Conservation (phyloP, 345 rosid genomes). For the Brassica nigra region DNA sequence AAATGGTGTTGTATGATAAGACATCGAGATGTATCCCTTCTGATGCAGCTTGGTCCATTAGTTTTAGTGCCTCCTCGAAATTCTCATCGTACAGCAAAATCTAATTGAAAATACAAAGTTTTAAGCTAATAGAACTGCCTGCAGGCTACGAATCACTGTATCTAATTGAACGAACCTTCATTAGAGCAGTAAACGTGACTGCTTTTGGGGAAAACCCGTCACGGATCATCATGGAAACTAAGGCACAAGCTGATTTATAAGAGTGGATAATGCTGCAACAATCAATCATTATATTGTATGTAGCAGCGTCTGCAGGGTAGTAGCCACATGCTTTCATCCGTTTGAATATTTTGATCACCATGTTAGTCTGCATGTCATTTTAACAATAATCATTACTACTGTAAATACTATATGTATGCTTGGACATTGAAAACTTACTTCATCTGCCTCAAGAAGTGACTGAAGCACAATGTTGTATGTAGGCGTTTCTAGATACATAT, state of each 20-base stretch:
- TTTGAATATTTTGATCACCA: conserved; percentile 62
- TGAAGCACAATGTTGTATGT: conserved; percentile 65
- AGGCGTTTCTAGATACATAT: conserved; percentile 47
- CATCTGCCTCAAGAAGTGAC: conserved; percentile 59
- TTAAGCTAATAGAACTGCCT: conserved; percentile 2
- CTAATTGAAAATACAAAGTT: conserved; percentile 45
- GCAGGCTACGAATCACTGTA: background rate
- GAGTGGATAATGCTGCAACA: conserved; percentile 57
- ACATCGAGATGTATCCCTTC: conserved; percentile 57
- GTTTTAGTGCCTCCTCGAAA: conserved; percentile 56
- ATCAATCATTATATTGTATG: conserved; percentile 54
- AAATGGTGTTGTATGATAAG: conserved; percentile 62
- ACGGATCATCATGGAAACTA: conserved; percentile 80
- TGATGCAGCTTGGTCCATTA: conserved; percentile 54
- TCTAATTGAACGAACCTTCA: conserved; percentile 48
- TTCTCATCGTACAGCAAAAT: conserved; percentile 50
- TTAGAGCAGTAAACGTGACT: conserved; percentile 54
- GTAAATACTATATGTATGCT: conserved; percentile 8
- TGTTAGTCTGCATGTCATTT: conserved; percentile 50
- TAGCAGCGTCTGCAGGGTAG: conserved; percentile 3
- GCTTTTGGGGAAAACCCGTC: conserved; percentile 57
- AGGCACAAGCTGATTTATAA: conserved; percentile 58
- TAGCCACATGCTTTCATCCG: conserved; percentile 2
- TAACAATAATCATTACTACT: conserved; percentile 7
- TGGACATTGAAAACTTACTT: conserved; percentile 48